Evolutionary conservation across 2,329 filamentous ascomycete species (phyloP), one percentile per base, ranked within the genome.

Genomic region (Fusarium multiceps): DNA sequence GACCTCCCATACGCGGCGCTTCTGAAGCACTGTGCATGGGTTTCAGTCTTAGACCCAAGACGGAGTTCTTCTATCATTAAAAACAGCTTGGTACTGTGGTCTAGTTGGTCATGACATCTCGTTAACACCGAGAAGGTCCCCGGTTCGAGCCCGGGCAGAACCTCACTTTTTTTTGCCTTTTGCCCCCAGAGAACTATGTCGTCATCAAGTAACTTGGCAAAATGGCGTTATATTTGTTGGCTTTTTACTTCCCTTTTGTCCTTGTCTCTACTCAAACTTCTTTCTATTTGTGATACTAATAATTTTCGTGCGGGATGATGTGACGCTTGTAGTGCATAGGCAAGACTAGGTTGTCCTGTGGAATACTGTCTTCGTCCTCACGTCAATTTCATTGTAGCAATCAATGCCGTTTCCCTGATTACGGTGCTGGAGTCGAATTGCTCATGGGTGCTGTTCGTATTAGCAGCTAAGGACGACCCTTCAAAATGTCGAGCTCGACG

Each of bases 1-100:
- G 16, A n/a, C 18, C 34, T 37, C 9, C 9, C 11, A n/a, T 37
- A 37, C 11, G 34, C 9, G 4, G 34, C 34, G 3, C 9, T 18
- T 18, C 6, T 5, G 16, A 34, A n/a, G 9, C 32, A 37, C 32
- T 37, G 9, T 18, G 32, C 10, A 4, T 3, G 0, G 4, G 3
- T 4, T 2, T 6, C 11, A 37, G 0, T n/a, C 9, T 37, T 5
- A 11, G 0, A 4, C 2, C 0, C 6, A 11, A 37, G 1, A 2
- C n/a, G 16, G 9, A 1, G 1, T 6, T n/a, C 3, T 5, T n/a
- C 3, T 37, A n/a, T 10, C 18, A 37, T 37, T 18, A 12, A n/a
- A 37, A 37, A 37, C 10, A 37, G 34, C 10, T 37, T 37, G 34
- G 34, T 37, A 37, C 34, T 37, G 34, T 37, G 34, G 34, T 37